Base-by-base conservation (phyloP, 2,329 filamentous ascomycete genomes). In the Mariannaea elegans region DNA sequence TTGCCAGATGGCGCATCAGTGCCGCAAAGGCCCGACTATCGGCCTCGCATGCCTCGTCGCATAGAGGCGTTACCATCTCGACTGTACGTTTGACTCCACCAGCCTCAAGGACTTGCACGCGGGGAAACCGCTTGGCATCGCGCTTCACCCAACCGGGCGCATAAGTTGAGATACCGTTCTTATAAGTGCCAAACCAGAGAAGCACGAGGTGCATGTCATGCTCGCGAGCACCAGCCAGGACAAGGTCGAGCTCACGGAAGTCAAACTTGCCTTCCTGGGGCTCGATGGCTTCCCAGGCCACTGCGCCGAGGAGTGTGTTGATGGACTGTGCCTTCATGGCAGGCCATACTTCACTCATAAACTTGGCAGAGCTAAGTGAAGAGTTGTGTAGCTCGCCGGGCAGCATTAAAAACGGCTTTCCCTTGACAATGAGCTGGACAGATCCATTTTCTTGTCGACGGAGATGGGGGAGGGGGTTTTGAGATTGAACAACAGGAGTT, bases 141-240 rank as follows among this genome's bases (percentile, higher is more conserved):
- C 61, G 65, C 52, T 75, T 77, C 6, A 78, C 73, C 76, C 76
- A 78, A 8, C 39, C 47, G 0, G 76, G 76, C 0, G 60, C 68
- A 47, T 77, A 78, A 4, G 76, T 76, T 6, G 75, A 77, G 3
- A 77, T 70, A 10, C 75, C 74, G 32, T 78, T 78, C 62, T 78
- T 78, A 61, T 75, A 78, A 5, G 73, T 72, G 7, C 75, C 76
- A 31, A 78, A 78, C 76, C 76, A 78, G 0, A 78, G 71, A 0
- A 78, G 65, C 4, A 78, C 74, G 2, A 78, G 69, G 27, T 73
- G 72, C 65, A 78, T 72, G 5, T 59, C 65, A 24, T 76, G 66
- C 24, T 72, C 51, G 2, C 73, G 67, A 1, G 75, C 75, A 21
- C 69, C 73, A 8, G 61, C 29, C 3, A 78, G 67, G 1, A 77